Evolutionary conservation across 495 filamentous ascomycete species (phyloP), one percentile per base, ranked within the genome.

Genomic region (Xylaria flabelliformis): DNA sequence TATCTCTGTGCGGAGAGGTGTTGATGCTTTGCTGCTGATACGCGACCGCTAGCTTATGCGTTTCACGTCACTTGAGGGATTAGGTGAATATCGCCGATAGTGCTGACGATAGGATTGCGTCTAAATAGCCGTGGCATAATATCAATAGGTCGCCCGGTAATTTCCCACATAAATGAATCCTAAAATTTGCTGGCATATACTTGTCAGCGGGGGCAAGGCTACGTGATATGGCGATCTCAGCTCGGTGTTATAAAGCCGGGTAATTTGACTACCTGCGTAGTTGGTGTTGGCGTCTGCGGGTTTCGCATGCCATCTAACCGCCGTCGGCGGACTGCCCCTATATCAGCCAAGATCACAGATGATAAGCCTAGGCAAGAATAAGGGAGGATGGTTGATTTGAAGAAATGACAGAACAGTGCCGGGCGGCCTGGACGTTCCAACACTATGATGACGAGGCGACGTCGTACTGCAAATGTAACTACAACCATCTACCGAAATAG

Each of bases 51-150:
- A 3, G 66, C 32, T 29, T 59, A 17, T 32, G 21, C 51, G 66
- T 42, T 46, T 46, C 67, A 39, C 5, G 17, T 50, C 53, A 46
- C 53, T 7, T 48, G 36, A 15, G 15, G 15, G 39, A 50, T 42
- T 9, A 50, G 55, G 53, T 17, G 4, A 32, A 46, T 62, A 26
- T 48, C 55, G 53, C 21, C 21, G 24, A 69, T 61, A 48, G 39
- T 50, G 55, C 19, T 69, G 41, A 34, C 39, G 53, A 9, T 42
- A 55, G 55, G 26, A 61, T 48, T 53, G 34, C 55, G 50, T 62
- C 41, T 48, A 55, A 69, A 69, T 71, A 63, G 69, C 69, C 61
- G 69, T 55, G 44, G 59, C 56, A 24, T 44, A 71, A 71, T 71
- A 71, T 71, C 39, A 24, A 8, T 26, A 63, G 12, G 58, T 48